Conservation (phyloP, 352 stramenopile genomes). For the Phytopythium vexans region DNA sequence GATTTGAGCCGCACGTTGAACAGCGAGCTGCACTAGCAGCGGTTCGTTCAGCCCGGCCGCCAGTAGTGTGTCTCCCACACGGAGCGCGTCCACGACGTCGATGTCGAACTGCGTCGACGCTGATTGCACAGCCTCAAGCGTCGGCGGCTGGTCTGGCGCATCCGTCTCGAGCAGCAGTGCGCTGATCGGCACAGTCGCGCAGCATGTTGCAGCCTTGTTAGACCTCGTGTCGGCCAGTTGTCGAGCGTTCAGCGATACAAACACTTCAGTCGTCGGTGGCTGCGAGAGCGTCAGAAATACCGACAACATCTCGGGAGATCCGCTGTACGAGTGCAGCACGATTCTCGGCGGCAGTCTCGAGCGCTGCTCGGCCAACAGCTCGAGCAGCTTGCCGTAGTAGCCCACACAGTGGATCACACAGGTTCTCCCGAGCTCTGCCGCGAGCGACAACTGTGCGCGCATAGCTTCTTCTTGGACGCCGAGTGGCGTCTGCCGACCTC, state of each 20-base stretch:
- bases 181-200: constrained; percentile 35
- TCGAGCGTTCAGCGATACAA: constrained; percentile 76
- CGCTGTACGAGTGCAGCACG: constrained; percentile 70
- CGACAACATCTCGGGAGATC: constrained; percentile 46
- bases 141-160: constrained; percentile 58
- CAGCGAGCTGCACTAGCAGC: constrained; percentile 42
- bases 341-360: constrained; percentile 37
- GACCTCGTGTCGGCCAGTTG: constrained; percentile 38
- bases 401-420: constrained; percentile 79
- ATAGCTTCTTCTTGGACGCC: constrained; percentile 49
- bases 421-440: constrained; percentile 38
- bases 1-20: constrained; percentile 38
- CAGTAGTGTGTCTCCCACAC: constrained; percentile 2
- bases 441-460: constrained; percentile 46
- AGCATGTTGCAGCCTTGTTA: constrained; percentile 37
- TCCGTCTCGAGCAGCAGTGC: constrained; percentile 73
- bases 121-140: constrained; percentile 7
- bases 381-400: constrained; percentile 61
- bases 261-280: constrained; percentile 33
- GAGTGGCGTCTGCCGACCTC: constrained; percentile 40
- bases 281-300: constrained; percentile 44
- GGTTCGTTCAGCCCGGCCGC: constrained; percentile 44
- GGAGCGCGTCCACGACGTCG: background rate
- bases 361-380: constrained; percentile 32
- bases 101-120: background rate